A percentile compares a stretch with the other conserved stretches of the same genome.
Evolutionary conservation across 2,329 filamentous ascomycete genomes (phyloP).

Genomic region (Epichloe elymi): DNA sequence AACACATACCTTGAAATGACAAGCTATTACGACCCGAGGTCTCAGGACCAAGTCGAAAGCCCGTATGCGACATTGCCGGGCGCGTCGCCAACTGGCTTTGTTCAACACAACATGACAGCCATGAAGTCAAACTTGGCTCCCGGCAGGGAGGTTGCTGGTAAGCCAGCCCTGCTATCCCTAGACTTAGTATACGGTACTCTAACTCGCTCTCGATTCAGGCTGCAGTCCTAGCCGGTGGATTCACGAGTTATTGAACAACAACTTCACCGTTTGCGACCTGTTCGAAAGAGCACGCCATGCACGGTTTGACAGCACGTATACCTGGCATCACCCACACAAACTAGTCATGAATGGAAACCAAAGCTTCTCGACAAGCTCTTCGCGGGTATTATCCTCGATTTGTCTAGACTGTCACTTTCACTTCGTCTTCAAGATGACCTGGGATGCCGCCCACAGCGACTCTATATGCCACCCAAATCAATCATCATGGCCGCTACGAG

Average conservation of each 20-base stretch:
- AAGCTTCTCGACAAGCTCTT: conserved; percentile 16
- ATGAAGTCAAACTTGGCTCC: conserved; percentile 19
- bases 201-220: conserved; percentile 11
- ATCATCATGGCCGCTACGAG: conserved; percentile 21
- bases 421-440: conserved; percentile 26
- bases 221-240: conserved; percentile 29
- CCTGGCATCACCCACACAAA: conserved; percentile 23
- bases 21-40: conserved; percentile 15
- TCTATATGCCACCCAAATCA: conserved; percentile 20
- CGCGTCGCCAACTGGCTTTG: conserved; percentile 15
- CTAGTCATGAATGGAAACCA: conserved; percentile 28
- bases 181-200: not conserved
- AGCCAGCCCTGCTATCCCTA: conserved; percentile 6
- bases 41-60: conserved; percentile 15
- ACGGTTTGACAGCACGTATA: conserved; percentile 17
- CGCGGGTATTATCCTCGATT: conserved; percentile 21
- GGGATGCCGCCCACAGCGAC: conserved; percentile 16
- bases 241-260: conserved; percentile 25
- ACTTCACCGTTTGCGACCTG: conserved; percentile 23
- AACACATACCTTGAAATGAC: conserved; percentile 14
- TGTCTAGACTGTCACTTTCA: conserved; percentile 29
- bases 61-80: conserved; percentile 22
- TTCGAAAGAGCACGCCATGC: conserved; percentile 20
- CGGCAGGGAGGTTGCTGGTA: conserved; percentile 16
- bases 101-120: conserved; percentile 18